phyloP scores from a whole-genome alignment of 345 rosid genomes.

The Noccaea caerulescens region DNA sequence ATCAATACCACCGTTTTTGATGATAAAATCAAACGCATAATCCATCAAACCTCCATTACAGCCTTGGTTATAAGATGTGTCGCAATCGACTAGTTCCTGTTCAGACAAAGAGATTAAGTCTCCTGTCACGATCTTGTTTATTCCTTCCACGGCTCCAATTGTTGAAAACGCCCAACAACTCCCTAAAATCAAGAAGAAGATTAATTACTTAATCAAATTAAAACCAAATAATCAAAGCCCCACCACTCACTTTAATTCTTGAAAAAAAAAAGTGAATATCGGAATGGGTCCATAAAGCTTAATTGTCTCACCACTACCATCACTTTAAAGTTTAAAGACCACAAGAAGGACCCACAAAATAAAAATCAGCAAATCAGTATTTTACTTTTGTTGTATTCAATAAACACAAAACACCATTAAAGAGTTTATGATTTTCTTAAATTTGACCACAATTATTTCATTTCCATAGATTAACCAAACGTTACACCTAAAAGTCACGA shows the following conservation, averaged over 20 bases:
- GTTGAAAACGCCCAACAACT: slow-evolving; percentile 99
- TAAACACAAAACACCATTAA: neutral
- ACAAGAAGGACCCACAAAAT: slow-evolving; percentile 11
- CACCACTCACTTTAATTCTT: neutral
- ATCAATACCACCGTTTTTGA: slow-evolving; percentile 88
- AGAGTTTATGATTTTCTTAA: neutral
- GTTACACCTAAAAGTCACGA: slow-evolving; percentile 35
- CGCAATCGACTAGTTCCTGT: slow-evolving; percentile 94
- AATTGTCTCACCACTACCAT: neutral
- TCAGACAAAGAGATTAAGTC: slow-evolving; percentile 75
- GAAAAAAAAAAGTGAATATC: neutral
- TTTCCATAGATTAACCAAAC: neutral
- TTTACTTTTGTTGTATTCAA: neutral
- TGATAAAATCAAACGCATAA: slow-evolving; percentile 85
- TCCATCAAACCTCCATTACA: slow-evolving; percentile 98
- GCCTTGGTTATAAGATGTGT: slow-evolving; percentile 72
- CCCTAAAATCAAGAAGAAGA: slow-evolving; percentile 50
- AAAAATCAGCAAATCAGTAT: neutral
- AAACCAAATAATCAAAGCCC: neutral
- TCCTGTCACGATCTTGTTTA: slow-evolving; percentile 85
- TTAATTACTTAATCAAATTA: neutral
- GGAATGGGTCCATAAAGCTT: slow-evolving; percentile 2
- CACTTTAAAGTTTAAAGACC: neutral
- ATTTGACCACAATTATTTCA: slow-evolving; percentile 5
- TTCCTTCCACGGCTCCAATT: slow-evolving; percentile 88